Evolutionary conservation across 139 green algal species (phyloP).

Genomic region (Chlorella sp.): DNA sequence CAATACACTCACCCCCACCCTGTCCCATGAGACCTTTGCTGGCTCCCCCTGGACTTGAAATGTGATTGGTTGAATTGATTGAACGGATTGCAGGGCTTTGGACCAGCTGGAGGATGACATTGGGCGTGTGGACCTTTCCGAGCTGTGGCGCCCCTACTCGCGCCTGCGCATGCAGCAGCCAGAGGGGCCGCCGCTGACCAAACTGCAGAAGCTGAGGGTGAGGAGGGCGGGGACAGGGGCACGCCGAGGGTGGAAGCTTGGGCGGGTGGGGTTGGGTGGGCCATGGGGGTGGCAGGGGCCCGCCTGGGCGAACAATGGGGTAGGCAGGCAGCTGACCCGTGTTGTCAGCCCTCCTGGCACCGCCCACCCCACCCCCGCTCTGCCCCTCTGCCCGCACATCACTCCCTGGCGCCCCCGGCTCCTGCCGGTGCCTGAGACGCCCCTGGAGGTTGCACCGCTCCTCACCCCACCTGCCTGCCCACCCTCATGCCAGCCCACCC

Average conservation of each 20-base stretch:
- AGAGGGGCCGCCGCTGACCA: constrained; percentile 53
- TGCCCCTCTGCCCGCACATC: not conserved
- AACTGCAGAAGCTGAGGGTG: constrained; percentile 63
- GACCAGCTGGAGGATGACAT: constrained; percentile 48
- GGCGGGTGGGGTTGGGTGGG: not conserved
- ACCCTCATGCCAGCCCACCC: not conserved
- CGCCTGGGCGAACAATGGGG: no score
- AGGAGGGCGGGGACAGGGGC: no score
- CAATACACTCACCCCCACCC: no score
- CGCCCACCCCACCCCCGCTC: not conserved
- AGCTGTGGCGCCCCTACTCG: constrained; percentile 72
- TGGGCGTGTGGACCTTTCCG: constrained; percentile 55
- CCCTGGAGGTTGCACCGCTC: not conserved
- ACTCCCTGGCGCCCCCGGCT: not conserved
- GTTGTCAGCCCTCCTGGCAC: no score
- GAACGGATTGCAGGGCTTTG: constrained; percentile 32
- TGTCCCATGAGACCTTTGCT: no score
- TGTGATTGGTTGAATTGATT: no score
- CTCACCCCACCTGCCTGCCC: not conserved
- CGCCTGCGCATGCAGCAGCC: constrained; percentile 26
- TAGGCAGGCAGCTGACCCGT: no score
- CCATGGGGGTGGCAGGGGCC: no score
- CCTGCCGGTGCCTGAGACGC: not conserved
- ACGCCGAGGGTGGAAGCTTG: no score
- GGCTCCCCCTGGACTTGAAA: no score